Evolutionary conservation across 192 early-diverging fungal species (phyloP).

Genomic region (Dissophora ornata): DNA sequence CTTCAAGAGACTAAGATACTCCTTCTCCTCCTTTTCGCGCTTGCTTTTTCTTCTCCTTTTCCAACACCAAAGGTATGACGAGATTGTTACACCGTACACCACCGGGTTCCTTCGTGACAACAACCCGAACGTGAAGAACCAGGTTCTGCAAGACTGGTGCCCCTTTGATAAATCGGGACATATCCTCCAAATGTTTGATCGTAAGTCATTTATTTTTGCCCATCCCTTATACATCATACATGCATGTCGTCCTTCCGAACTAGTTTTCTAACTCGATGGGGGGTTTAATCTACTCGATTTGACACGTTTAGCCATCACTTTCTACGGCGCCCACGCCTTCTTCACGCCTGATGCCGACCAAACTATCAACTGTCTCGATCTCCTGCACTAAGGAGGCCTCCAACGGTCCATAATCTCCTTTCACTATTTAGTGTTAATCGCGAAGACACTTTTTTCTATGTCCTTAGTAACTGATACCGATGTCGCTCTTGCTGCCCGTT

Average conservation of each 20-base stretch:
- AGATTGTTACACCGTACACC: slow-evolving; percentile 18
- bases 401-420: too few species aligned
- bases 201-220: neutral
- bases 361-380: too few species aligned
- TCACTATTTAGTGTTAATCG: too few species aligned
- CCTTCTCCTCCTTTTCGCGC: neutral
- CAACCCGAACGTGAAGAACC: slow-evolving; percentile 14
- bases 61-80: slow-evolving; percentile 15
- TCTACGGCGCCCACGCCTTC: slow-evolving; percentile 17
- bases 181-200: slow-evolving; percentile 4
- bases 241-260: too few species aligned
- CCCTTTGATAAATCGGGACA: neutral
- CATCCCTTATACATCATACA: neutral
- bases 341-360: slow-evolving; percentile 10
- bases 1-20: neutral
- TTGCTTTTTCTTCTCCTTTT: neutral
- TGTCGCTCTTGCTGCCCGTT: too few species aligned
- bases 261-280: too few species aligned
- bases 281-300: too few species aligned
- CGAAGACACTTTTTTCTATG: too few species aligned
- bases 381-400: neutral
- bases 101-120: slow-evolving; percentile 11
- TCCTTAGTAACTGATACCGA: too few species aligned
- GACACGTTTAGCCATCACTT: slow-evolving; percentile 1
- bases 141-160: slow-evolving; percentile 22